Evolutionary conservation across 2,329 filamentous ascomycete species (phyloP).

Genomic region (Fusarium denticulatum): DNA sequence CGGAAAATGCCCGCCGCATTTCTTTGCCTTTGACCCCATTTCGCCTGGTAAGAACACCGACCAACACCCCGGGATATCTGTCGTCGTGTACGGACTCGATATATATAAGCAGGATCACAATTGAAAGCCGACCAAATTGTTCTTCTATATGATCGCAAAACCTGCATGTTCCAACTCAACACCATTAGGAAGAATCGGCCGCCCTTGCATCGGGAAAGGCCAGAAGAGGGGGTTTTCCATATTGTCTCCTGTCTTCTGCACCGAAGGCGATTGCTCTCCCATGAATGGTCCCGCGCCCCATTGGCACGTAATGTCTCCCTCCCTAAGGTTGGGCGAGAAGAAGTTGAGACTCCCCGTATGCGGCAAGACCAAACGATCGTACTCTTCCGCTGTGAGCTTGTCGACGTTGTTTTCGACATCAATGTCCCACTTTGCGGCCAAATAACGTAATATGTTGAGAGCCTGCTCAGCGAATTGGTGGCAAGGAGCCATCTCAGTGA

Average conservation of each 20-base stretch:
- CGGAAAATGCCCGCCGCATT: constrained; percentile 10
- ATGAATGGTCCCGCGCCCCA: constrained; percentile 51
- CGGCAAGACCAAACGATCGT: constrained; percentile 56
- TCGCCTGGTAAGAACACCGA: constrained; percentile 9
- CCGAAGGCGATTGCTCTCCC: constrained; percentile 14
- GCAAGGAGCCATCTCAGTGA: constrained; percentile 69
- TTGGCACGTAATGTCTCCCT: constrained; percentile 59
- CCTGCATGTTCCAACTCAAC: constrained; percentile 61
- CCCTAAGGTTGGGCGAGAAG: constrained; percentile 61
- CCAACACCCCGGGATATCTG: not conserved
- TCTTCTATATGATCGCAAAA: constrained; percentile 52
- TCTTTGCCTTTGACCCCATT: constrained; percentile 1
- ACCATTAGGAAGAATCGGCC: constrained; percentile 62
- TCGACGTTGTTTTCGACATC: constrained; percentile 56
- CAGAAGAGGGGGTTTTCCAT: constrained; percentile 67
- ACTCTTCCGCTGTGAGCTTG: constrained; percentile 48
- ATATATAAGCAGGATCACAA: not conserved
- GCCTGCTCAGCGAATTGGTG: constrained; percentile 70
- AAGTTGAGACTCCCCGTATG: constrained; percentile 66
- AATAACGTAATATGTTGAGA: constrained; percentile 66
- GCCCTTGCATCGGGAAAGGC: constrained; percentile 69
- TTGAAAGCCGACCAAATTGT: not conserved
- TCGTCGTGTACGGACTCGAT: not conserved
- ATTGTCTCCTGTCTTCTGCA: constrained; percentile 48
- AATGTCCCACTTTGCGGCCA: constrained; percentile 69